phyloP scores from a whole-genome alignment of 345 rosid species.

The Sisymbrium irio region DNA sequence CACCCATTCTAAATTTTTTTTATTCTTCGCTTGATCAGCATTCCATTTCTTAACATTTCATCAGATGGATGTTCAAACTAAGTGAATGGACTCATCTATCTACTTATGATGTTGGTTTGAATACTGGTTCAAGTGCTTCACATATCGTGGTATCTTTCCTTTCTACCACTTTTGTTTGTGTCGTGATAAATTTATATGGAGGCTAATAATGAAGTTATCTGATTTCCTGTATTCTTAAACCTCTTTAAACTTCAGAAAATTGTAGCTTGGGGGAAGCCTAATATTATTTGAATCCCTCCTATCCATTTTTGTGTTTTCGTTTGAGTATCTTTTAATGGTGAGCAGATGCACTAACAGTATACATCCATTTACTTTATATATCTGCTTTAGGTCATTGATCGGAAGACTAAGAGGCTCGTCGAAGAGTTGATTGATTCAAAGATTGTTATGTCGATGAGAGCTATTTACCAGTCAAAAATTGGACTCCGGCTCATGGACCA shows the following conservation, averaged over 20 bases:
- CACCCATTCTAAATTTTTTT: background rate
- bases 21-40: conserved; percentile 16
- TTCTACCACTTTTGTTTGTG: conserved; percentile 14
- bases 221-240: background rate
- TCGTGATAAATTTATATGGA: background rate
- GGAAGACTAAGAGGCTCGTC: conserved; percentile 83
- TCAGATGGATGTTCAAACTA: conserved; percentile 91
- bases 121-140: conserved; percentile 86
- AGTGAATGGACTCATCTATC: conserved; percentile 95
- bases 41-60: conserved; percentile 1
- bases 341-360: background rate
- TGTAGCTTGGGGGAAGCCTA: background rate
- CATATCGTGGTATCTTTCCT: conserved; percentile 66
- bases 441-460: conserved; percentile 91
- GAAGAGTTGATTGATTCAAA: conserved; percentile 91
- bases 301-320: background rate
- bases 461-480: conserved; percentile 89
- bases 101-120: conserved; percentile 82
- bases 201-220: conserved; percentile 11
- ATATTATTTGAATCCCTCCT: background rate
- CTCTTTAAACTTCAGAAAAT: background rate
- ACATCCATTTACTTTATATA: conserved; percentile 20
- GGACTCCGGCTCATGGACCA: conserved; percentile 83
- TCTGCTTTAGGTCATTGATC: conserved; percentile 69
- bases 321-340: background rate